Evolutionary conservation across 73 alveolate species (phyloP).

Genomic region (Uronychia binucleata): DNA sequence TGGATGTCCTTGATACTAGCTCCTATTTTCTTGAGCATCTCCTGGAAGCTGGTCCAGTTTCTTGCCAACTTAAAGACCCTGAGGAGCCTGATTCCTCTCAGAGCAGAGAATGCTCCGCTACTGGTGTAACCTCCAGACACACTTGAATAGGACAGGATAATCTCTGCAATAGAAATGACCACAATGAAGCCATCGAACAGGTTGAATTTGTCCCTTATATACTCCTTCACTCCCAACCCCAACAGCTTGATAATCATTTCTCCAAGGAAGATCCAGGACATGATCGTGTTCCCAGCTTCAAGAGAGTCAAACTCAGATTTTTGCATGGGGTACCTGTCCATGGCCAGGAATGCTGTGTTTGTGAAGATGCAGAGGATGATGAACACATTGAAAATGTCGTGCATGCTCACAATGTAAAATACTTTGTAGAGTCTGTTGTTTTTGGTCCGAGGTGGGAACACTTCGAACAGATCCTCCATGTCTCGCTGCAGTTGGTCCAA

Average conservation of each 20-base stretch:
- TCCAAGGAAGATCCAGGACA: conserved; percentile 36
- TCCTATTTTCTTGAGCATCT: conserved; percentile 7
- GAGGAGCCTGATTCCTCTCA: conserved; percentile 16
- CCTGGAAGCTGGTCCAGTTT: conserved; percentile 19
- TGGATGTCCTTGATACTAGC: conserved; percentile 6
- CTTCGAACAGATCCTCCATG: not conserved
- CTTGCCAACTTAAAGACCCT: conserved; percentile 38
- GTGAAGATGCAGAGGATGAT: conserved; percentile 30
- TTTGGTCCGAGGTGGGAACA: not conserved
- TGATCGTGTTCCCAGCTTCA: conserved; percentile 19
- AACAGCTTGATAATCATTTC: conserved; percentile 67
- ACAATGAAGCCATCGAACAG: conserved; percentile 69
- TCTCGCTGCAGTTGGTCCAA: not conserved
- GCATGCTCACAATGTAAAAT: not conserved
- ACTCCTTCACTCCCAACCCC: conserved; percentile 65
- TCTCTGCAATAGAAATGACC: conserved; percentile 48
- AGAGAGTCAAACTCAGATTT: not conserved
- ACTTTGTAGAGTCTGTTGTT: not conserved
- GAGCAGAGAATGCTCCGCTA: conserved; percentile 7
- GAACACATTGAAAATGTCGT: not conserved
- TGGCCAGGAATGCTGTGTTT: conserved; percentile 59
- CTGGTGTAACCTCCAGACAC: conserved; percentile 15
- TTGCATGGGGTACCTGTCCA: conserved; percentile 53
- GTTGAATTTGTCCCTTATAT: conserved; percentile 72
- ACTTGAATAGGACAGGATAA: conserved; percentile 20